Evolutionary conservation across 805 yeast species (phyloP), one percentile per base, ranked within the genome.

Genomic region (Starmerella etchellsii): DNA sequence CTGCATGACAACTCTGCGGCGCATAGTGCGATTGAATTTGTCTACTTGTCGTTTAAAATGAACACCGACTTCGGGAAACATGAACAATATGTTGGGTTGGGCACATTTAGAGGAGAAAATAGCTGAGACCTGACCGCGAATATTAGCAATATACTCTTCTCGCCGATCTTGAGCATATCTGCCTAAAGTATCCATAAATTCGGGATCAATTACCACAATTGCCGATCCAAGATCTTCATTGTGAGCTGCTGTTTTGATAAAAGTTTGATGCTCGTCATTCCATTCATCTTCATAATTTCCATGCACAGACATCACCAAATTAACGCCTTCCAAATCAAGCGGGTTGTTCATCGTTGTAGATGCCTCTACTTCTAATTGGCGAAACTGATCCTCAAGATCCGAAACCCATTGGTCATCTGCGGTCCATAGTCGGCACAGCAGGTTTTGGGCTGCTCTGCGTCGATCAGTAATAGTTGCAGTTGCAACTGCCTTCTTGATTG

Each of bases 271-370:
- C 21, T 27, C 46, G 4, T 9, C 28, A 14, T 37, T 37, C 46
- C 46, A 47, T 11, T n/a, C 42, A 25, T 47, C 50, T 4, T 31
- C 34, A 25, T 25, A 47, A 7, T 19, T 26, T 21, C 50, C 50
- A 6, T 14, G 21, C 11, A 33, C 41, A 1, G 39, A 16, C 4
- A 43, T 33, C 5, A 43, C 22, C 16, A 27, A 31, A 8, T 33
- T 2, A 2, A 46, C 40, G 16, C 49, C 49, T 1, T 32, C 38
- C n/a, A 15, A 3, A 23, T 14, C 22, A 18, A 37, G 16, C 20
- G 23, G 18, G 26, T 8, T 2, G 11, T n/a, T 21, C 21, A 19
- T 8, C 7, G 6, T 8, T 14, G 13, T 10, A 8, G 37, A 2
- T 4, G 34, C 42, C 5, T 20, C 19, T 3, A 20, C 28, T 5